phyloP scores from a whole-genome alignment of 176 grass and related monocot genomes.

The Triticum timopheevii region DNA sequence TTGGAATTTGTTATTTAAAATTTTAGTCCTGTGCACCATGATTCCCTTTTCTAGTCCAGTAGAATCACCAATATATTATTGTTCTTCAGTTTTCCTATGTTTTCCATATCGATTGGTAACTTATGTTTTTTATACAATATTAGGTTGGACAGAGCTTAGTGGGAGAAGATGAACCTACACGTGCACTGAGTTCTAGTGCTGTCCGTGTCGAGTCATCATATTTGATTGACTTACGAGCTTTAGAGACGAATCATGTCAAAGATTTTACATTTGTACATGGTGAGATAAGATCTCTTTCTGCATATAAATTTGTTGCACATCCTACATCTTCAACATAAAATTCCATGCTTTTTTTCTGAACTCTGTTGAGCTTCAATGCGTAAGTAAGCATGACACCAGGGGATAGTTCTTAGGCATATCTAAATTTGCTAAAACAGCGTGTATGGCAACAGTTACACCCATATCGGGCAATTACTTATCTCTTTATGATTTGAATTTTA shows the following conservation, averaged over 20 bases:
- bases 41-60: background rate
- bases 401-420: background rate
- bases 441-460: background rate
- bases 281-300: conserved; percentile 41
- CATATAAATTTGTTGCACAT: conserved; percentile 1
- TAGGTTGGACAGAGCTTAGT: conserved; percentile 85
- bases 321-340: background rate
- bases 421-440: background rate
- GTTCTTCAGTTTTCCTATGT: background rate
- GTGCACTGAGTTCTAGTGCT: conserved; percentile 48
- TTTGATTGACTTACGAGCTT: conserved; percentile 69
- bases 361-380: conserved; percentile 15
- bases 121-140: conserved; percentile 20
- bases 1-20: background rate
- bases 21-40: background rate
- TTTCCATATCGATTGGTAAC: background rate
- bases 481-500: background rate
- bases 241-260: conserved; percentile 89
- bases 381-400: conserved; percentile 6
- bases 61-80: background rate
- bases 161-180: conserved; percentile 79
- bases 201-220: conserved; percentile 81
- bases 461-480: background rate
- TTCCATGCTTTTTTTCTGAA: conserved; percentile 16
- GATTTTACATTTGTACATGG: conserved; percentile 98